Evolutionary conservation across 2,329 filamentous ascomycete species (phyloP).

Genomic region (Incumbomyces lentus): DNA sequence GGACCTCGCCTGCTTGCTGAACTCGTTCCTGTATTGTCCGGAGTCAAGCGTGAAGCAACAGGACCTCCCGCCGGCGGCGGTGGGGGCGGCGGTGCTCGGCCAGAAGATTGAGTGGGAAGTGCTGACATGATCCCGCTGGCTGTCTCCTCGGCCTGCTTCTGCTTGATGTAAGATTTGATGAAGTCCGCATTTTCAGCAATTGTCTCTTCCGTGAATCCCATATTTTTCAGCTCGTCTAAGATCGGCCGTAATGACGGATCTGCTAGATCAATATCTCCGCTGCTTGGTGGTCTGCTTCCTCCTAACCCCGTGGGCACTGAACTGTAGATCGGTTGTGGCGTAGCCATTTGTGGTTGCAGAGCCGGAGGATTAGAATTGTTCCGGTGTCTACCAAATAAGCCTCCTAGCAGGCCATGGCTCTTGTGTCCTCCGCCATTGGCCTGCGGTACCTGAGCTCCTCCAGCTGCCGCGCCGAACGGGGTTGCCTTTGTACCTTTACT

Average conservation of each 20-base stretch:
- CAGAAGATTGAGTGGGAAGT: conserved; percentile 23
- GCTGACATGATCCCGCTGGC: conserved; percentile 31
- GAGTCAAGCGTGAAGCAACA: conserved; percentile 42
- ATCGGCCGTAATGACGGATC: conserved; percentile 54
- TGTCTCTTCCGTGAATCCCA: conserved; percentile 60
- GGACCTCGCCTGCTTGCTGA: conserved; percentile 44
- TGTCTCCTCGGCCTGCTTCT: conserved; percentile 45
- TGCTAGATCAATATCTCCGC: conserved; percentile 42
- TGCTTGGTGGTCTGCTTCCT: conserved; percentile 23
- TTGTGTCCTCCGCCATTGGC: conserved; percentile 33
- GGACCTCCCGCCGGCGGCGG: conserved; percentile 52
- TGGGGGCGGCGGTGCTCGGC: conserved; percentile 37
- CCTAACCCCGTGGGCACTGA: conserved; percentile 5
- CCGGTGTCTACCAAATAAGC: conserved; percentile 41
- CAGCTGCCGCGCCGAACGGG: conserved; percentile 52
- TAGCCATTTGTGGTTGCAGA: conserved; percentile 19
- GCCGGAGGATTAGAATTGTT: conserved; percentile 30
- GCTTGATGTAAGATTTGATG: conserved; percentile 57
- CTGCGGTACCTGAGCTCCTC: conserved; percentile 35
- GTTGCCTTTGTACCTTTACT: conserved; percentile 75
- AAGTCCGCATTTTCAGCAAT: conserved; percentile 59
- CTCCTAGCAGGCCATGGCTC: conserved; percentile 40
- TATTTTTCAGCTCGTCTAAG: conserved; percentile 49
- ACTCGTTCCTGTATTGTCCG: conserved; percentile 48
- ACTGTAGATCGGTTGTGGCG: conserved; percentile 18